phyloP scores from a whole-genome alignment of 768 basidiomycete species.

The Macrolepiota fuliginosa region DNA sequence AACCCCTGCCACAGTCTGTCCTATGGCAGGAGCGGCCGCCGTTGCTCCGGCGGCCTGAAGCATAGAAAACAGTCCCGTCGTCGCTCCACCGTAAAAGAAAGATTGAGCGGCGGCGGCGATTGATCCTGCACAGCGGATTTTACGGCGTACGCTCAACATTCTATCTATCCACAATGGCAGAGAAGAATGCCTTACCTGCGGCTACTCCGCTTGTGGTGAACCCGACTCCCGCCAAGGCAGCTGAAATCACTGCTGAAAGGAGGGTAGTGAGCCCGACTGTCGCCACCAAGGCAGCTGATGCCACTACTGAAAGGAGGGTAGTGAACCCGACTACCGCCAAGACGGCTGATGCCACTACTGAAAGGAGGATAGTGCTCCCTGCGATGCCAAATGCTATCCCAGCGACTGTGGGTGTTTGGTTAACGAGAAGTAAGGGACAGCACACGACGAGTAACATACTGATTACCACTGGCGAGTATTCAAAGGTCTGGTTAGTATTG shows the following conservation, averaged over 20 bases:
- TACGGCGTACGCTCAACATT: background rate
- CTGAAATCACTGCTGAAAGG: no score
- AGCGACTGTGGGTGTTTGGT: no score
- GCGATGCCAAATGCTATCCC: no score
- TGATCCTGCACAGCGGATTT: background rate
- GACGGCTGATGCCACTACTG: no score
- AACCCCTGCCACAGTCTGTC: background rate
- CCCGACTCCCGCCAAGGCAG: slow-evolving; percentile 2
- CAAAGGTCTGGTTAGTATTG: no score
- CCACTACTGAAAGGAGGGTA: no score
- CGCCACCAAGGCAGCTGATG: background rate
- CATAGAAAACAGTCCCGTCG: slow-evolving; percentile 5
- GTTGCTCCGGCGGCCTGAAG: slow-evolving; percentile 6
- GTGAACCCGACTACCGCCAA: no score
- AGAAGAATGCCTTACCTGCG: slow-evolving; percentile 5
- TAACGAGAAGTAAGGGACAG: no score
- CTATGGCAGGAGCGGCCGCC: slow-evolving; percentile 5
- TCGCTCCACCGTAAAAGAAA: slow-evolving; percentile 6
- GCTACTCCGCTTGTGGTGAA: slow-evolving; percentile 14
- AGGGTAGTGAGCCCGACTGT: slow-evolving; percentile 13
- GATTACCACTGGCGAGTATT: no score
- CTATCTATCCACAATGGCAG: background rate
- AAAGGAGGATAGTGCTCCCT: no score
- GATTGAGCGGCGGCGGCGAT: slow-evolving; percentile 6
- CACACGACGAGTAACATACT: no score